phyloP scores from a whole-genome alignment of 2,329 filamentous ascomycete genomes.

The Trichoderma aggressivum region DNA sequence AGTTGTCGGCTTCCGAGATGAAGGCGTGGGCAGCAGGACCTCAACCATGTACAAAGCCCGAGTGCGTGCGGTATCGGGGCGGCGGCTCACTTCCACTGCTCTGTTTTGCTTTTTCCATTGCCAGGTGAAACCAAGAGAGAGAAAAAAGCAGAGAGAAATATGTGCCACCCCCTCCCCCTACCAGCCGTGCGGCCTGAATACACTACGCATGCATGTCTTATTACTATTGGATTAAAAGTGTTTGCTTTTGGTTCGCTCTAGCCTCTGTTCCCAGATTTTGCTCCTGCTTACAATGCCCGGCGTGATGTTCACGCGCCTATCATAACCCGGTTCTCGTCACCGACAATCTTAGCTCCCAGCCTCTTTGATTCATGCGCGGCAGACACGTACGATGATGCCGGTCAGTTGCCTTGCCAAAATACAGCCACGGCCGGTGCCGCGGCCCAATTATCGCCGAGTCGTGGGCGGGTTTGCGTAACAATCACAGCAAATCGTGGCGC shows the following conservation, averaged over 20 bases:
- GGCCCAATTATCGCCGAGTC: background rate
- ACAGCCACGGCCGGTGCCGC: background rate
- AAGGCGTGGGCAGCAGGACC: background rate
- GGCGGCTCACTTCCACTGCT: background rate
- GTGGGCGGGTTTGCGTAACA: background rate
- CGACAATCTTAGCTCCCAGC: background rate
- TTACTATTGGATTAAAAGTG: background rate
- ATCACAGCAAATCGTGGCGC: background rate
- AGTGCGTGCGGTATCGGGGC: background rate
- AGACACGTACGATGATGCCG: background rate
- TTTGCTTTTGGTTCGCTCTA: background rate
- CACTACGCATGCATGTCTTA: constrained; percentile 9
- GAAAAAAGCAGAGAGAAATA: background rate
- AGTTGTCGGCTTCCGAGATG: background rate
- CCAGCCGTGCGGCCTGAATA: background rate
- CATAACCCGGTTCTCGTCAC: background rate
- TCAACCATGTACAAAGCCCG: background rate
- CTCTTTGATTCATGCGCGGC: background rate
- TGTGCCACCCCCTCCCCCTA: background rate
- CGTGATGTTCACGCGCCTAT: background rate
- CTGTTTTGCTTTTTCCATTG: background rate
- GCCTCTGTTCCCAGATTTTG: background rate
- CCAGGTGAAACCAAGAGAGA: background rate
- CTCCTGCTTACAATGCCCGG: background rate
- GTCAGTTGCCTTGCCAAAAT: background rate